phyloP scores from a whole-genome alignment of 306 rosid species.

The Cicer chorassanicum region DNA sequence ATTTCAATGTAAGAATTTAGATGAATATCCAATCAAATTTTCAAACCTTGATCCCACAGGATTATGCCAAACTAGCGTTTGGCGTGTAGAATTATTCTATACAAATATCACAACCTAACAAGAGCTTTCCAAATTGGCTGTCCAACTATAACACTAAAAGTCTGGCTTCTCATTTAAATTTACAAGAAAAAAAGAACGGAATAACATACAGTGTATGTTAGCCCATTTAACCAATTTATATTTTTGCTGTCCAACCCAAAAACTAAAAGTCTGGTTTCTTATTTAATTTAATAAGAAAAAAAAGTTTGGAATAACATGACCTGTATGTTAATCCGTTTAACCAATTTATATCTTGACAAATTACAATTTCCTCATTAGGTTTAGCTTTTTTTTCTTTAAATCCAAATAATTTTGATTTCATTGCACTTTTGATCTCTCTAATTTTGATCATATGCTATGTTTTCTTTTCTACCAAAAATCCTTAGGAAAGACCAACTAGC shows the following conservation, averaged over 20 bases:
- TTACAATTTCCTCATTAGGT: neutral
- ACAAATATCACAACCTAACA: neutral
- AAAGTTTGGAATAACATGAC: neutral
- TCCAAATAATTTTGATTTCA: neutral
- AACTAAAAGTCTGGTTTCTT: too few species aligned
- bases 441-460: neutral
- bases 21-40: conserved; percentile 5
- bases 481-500: conserved; percentile 20
- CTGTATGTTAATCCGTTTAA: conserved; percentile 1
- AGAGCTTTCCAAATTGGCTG: neutral
- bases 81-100: neutral
- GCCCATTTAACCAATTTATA: too few species aligned
- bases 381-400: neutral
- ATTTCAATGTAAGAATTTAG: neutral
- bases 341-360: neutral
- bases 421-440: neutral
- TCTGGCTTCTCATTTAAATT: neutral
- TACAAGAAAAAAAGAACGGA: neutral
- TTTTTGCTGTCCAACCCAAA: too few species aligned
- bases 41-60: neutral
- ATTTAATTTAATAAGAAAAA: neutral
- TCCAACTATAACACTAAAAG: neutral
- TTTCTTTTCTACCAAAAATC: too few species aligned
- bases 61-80: neutral
- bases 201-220: too few species aligned